Conservation (phyloP, 2,329 filamentous ascomycete genomes). For the Rhynchosporium graminicola region DNA sequence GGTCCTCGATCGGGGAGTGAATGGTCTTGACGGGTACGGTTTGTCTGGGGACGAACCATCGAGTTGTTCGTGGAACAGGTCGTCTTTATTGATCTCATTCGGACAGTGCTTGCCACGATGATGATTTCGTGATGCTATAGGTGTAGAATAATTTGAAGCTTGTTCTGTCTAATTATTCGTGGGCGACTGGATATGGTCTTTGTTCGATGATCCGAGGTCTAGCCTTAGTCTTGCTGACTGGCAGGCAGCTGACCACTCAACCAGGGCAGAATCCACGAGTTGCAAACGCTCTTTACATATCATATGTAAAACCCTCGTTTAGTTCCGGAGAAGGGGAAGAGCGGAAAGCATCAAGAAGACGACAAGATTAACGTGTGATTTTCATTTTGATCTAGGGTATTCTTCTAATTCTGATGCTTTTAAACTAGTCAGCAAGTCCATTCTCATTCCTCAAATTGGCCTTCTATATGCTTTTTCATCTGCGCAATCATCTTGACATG, state of each 20-base stretch:
- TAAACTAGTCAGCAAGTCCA: not conserved
- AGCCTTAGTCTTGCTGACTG: not conserved
- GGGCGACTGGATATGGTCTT: not conserved
- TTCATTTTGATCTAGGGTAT: no score
- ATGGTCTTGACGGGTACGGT: not conserved
- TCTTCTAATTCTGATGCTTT: no score
- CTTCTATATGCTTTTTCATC: conserved; percentile 25
- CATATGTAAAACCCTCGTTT: no score
- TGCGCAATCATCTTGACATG: conserved; percentile 20
- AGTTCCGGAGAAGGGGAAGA: no score
- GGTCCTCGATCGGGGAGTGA: not conserved
- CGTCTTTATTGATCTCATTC: not conserved
- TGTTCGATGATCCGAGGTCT: no score
- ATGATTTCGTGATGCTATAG: not conserved
- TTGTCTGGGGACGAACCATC: not conserved
- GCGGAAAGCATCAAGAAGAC: no score
- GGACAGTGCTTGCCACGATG: not conserved
- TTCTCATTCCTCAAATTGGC: conserved; percentile 32
- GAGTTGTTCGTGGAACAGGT: not conserved
- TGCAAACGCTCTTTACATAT: no score
- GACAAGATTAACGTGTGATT: no score
- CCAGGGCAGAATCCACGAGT: no score
- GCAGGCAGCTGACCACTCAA: no score
- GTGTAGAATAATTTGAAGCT: not conserved
- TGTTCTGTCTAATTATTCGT: not conserved